phyloP scores from a whole-genome alignment of 225 moss, liverwort and hornwort species.

The Marchantia polymorpha region DNA sequence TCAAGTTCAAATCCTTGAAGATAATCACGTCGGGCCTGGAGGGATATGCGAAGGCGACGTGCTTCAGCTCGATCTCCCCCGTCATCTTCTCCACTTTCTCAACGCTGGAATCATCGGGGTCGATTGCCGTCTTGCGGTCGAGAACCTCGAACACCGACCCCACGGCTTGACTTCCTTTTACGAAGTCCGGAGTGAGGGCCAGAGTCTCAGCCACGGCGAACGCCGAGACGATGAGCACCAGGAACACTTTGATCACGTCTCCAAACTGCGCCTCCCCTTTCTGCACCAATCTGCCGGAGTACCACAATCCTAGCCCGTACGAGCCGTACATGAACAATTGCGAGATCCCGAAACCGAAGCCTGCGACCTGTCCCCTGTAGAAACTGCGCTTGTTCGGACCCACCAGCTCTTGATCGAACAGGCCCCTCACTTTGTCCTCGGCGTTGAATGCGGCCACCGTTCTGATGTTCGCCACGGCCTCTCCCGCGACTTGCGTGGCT shows the following conservation, averaged over 20 bases:
- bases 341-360: constrained; percentile 28
- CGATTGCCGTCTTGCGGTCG: constrained; percentile 35
- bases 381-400: constrained; percentile 15
- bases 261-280: constrained; percentile 16
- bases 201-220: constrained; percentile 39
- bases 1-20: constrained; percentile 35
- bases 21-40: constrained; percentile 38
- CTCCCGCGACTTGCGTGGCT: constrained; percentile 40
- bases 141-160: constrained; percentile 36
- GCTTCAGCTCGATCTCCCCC: constrained; percentile 33
- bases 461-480: constrained; percentile 39
- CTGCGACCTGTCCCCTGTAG: constrained; percentile 26
- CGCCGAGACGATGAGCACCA: constrained; percentile 23
- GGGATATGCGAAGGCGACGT: constrained; percentile 35
- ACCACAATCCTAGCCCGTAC: constrained; percentile 32
- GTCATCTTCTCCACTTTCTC: constrained; percentile 12
- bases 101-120: constrained; percentile 28
- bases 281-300: constrained; percentile 19
- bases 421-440: constrained; percentile 29
- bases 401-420: constrained; percentile 19
- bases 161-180: constrained; percentile 40
- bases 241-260: constrained; percentile 25
- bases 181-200: constrained; percentile 45
- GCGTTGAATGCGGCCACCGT: constrained; percentile 45
- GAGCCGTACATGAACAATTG: constrained; percentile 23